Percentiles rank a stretch among this genome's conserved stretches.
phyloP scores from a whole-genome alignment of 2,329 filamentous ascomycete species.

The Fusarium lyarnte region DNA sequence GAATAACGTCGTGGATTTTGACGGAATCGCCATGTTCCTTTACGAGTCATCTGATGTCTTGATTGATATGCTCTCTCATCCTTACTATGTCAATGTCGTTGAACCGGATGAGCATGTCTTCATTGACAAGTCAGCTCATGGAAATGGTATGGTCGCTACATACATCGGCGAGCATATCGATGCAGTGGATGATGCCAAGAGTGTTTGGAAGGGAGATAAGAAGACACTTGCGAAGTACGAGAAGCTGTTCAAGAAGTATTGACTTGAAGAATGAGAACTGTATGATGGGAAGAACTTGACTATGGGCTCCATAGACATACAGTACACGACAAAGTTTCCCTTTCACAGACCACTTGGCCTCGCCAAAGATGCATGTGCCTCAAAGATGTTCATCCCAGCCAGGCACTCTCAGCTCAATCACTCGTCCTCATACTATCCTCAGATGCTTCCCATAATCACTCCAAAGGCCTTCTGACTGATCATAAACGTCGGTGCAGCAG shows the following conservation, averaged over 20 bases:
- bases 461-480: conserved; percentile 27
- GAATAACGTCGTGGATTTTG: conserved; percentile 39
- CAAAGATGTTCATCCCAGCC: accelerated
- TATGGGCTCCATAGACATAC: background rate
- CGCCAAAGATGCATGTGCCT: accelerated
- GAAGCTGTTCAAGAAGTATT: conserved; percentile 38
- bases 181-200: conserved; percentile 33
- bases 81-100: conserved; percentile 44
- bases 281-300: accelerated
- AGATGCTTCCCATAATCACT: background rate
- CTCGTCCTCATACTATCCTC: accelerated
- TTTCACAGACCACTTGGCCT: accelerated
- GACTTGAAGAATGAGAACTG: accelerated
- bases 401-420: accelerated
- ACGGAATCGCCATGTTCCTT: conserved; percentile 46
- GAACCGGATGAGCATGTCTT: conserved; percentile 45
- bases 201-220: conserved; percentile 40
- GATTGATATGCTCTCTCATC: conserved; percentile 40
- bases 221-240: conserved; percentile 31
- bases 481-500: conserved; percentile 25
- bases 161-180: conserved; percentile 41
- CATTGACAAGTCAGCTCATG: conserved; percentile 43
- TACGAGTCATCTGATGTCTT: conserved; percentile 38
- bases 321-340: background rate
- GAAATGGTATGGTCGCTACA: conserved; percentile 42